Conservation (phyloP, 1,284 basidiomycete species). For the Cryptococcus jaspeensis region DNA sequence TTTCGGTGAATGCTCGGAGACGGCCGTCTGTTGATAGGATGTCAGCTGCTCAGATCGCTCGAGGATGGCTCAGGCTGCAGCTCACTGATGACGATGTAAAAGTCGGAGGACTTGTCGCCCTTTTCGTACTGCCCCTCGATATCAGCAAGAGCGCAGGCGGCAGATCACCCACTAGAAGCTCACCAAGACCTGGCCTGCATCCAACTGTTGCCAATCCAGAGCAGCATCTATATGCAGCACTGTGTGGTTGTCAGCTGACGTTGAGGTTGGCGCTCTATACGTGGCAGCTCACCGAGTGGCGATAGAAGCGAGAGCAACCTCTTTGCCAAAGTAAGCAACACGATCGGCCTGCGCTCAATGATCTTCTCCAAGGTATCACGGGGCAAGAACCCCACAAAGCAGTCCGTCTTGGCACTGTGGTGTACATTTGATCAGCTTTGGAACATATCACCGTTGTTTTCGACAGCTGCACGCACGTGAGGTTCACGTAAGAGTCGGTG, state of each 20-base stretch:
- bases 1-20: slow-evolving; percentile 70
- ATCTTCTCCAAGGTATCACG: slow-evolving; percentile 83
- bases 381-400: slow-evolving; percentile 92
- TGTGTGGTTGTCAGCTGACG: slow-evolving; percentile 40
- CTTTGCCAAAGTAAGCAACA: slow-evolving; percentile 93
- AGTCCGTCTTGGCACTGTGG: slow-evolving; percentile 87
- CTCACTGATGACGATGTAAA: slow-evolving; percentile 90
- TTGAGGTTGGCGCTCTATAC: too few species aligned
- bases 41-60: neutral
- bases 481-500: slow-evolving; percentile 92
- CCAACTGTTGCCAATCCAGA: slow-evolving; percentile 96
- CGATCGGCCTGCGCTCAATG: slow-evolving; percentile 90
- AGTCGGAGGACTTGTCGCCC: slow-evolving; percentile 84
- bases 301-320: slow-evolving; percentile 90
- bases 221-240: slow-evolving; percentile 97
- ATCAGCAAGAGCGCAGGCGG: slow-evolving; percentile 40
- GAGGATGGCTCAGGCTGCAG: neutral
- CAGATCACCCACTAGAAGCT: neutral
- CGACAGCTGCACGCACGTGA: slow-evolving; percentile 49
- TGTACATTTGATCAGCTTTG: neutral
- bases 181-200: slow-evolving; percentile 67
- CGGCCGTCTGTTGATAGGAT: slow-evolving; percentile 63
- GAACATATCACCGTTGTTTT: neutral
- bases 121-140: slow-evolving; percentile 78
- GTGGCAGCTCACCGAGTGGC: slow-evolving; percentile 65